Evolutionary conservation across 2,329 filamentous ascomycete species (phyloP), one percentile per base, ranked within the genome.

Genomic region (Fusarium papillatum): DNA sequence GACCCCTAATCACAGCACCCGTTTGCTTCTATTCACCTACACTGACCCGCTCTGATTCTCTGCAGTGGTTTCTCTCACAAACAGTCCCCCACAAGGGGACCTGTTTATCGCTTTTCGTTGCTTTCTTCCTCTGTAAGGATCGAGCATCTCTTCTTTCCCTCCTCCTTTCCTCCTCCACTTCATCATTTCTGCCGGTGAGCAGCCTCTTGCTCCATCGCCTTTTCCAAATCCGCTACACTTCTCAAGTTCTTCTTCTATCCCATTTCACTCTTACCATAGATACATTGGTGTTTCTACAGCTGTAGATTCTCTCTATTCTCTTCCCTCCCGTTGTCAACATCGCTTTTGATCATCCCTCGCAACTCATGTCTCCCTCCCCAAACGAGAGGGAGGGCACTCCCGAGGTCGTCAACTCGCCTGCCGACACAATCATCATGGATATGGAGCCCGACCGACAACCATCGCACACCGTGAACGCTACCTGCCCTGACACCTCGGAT

Each of bases 21-120:
- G 36, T 31, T 29, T 63, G n/a, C 62, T 34, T 7, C 24, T 34
- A 39, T 19, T 66, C 64, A 59, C 26, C 26, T 3, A 2, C 48
- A 5, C 8, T 16, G 29, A n/a, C 16, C 13, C 2, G n/a, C 38
- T 17, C 19, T 43, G 7, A n/a, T 13, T 55, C 24, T 19, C 46
- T 38, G 29, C 46, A 70, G 70, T 70, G 70, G 64, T 62, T 72
- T 39, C 64, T 36, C 60, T 64, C 55, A 38, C 24, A 48, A 39
- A 22, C 13, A 43, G 60, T 48, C 29, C 41, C 24, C 53, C 36
- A 57, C 64, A 63, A 46, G 16, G n/a, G 26, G 24, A 29, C 24
- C 16, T 50, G 46, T 50, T 50, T 38, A 39, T 60, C 34, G 14
- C 8, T 8, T 7, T 17, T 24, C 2, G 16, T 62, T 29, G 26